Evolutionary conservation across 2,329 filamentous ascomycete species (phyloP).

Genomic region (Ceratocystiopsis minuta): DNA sequence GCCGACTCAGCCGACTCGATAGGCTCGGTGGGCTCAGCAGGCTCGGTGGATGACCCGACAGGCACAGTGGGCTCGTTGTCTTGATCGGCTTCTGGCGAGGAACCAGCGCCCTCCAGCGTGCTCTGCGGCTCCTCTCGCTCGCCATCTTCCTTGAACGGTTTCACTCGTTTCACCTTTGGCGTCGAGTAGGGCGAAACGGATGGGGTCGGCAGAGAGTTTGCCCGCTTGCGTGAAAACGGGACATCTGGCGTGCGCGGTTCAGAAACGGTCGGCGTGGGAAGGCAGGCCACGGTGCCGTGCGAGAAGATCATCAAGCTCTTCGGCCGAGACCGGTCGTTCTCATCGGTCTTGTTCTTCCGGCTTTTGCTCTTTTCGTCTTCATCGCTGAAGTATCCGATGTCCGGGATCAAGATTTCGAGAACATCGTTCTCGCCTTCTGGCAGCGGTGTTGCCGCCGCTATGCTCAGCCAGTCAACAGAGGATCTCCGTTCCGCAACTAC

Average conservation of each 20-base stretch:
- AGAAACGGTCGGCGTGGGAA: conserved; percentile 17
- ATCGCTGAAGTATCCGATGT: conserved; percentile 43
- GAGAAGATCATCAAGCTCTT: conserved; percentile 26
- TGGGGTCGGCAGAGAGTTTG: conserved; percentile 30
- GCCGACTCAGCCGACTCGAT: too few relatives aligned
- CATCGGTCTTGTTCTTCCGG: too few relatives aligned
- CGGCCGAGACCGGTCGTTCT: conserved; percentile 19
- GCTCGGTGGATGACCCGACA: background rate
- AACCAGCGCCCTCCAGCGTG: too few relatives aligned
- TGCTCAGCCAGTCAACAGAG: conserved; percentile 22
- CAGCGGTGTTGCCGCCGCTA: conserved; percentile 46
- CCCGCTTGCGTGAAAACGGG: conserved; percentile 19
- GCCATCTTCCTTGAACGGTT: conserved; percentile 2
- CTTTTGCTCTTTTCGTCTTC: conserved; percentile 28
- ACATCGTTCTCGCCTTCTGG: conserved; percentile 51
- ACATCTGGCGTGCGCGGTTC: conserved; percentile 19
- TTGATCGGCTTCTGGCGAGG: background rate
- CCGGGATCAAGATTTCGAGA: conserved; percentile 65
- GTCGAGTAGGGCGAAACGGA: conserved; percentile 12
- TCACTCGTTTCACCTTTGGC: conserved; percentile 6
- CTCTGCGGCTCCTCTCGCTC: background rate
- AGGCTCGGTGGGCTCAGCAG: too few relatives aligned
- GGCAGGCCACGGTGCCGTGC: conserved; percentile 11
- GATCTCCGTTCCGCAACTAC: background rate
- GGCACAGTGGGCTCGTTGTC: background rate